Evolutionary conservation across 192 early-diverging fungal species (phyloP), one percentile per base, ranked within the genome.

Genomic region (Thamnidium elegans): DNA sequence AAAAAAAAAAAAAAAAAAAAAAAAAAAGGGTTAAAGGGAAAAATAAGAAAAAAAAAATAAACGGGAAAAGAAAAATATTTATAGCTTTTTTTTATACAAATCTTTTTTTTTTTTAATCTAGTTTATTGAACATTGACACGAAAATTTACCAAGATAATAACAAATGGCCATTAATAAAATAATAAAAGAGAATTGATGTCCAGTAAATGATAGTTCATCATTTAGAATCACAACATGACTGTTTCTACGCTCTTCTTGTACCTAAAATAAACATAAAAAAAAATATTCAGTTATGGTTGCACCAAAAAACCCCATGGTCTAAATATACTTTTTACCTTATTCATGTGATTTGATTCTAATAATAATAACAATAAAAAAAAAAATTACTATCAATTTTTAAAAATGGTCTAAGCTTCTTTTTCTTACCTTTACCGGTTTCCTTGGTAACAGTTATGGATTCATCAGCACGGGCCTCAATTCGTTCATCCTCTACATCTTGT

Each of bases 91-190:
- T 52, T 54, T 19, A 21, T 54, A 21, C 36, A 47, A 50, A 23
- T 15, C 1, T 32, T 13, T 66, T 32, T 54, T 23, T 17, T 30
- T 17, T 45, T n/a, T 32, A 31, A 50, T 36, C n/a, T 20, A 34
- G 32, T 48, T 62, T 48, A 30, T 34, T 52, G 45, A 44, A 60
- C 67, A 69, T 5, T 58, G 67, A 54, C 67, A 69, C 14, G 74
- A 69, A 48, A 76, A 63, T 43, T 76, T 76, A 50, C 74, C 74
- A 39, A 71, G 67, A 30, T 76, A 76, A 21, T 76, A 76, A 21
- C 65, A 70, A 5, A 76, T 39, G 13, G 55, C 65, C 74, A 76
- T 76, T 26, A 58, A 43, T 14, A 69, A 31, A 32, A 76, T 20
- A 17, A 76, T 66, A 36, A 76, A 32, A 2, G 69, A 69, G 5